A percentile compares a stretch with the other conserved stretches of the same genome.
Conservation (phyloP, 2,329 filamentous ascomycete genomes). For the Hymenoscyphus scutula region DNA sequence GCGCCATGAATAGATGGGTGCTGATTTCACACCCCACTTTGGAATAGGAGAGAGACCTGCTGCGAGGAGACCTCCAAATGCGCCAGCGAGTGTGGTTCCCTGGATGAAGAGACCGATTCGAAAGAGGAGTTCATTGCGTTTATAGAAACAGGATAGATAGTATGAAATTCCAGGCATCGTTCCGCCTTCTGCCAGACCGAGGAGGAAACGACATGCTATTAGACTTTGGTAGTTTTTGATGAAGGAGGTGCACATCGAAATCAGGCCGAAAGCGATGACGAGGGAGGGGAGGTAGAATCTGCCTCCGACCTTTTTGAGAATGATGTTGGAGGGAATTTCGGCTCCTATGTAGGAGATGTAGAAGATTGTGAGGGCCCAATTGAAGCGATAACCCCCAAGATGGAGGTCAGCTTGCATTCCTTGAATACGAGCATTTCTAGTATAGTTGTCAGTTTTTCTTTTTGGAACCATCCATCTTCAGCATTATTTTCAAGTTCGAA, state of each 20-base stretch:
- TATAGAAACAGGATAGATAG: slow-evolving; percentile 62
- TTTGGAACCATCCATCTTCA: not conserved
- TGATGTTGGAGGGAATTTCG: slow-evolving; percentile 49
- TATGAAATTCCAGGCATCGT: slow-evolving; percentile 46
- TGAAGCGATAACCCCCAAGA: slow-evolving; percentile 48
- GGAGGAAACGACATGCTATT: slow-evolving; percentile 45
- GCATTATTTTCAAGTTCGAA: not conserved
- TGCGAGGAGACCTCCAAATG: slow-evolving; percentile 70
- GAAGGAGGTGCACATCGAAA: slow-evolving; percentile 48
- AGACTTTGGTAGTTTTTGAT: slow-evolving; percentile 43
- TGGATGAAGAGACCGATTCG: slow-evolving; percentile 83
- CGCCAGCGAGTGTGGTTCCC: slow-evolving; percentile 75
- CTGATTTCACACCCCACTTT: slow-evolving; percentile 31
- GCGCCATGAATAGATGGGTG: slow-evolving; percentile 77
- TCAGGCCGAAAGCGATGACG: slow-evolving; percentile 43
- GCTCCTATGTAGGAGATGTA: slow-evolving; percentile 61
- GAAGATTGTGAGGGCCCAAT: slow-evolving; percentile 59
- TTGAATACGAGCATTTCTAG: slow-evolving; percentile 59
- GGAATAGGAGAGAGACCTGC: slow-evolving; percentile 41
- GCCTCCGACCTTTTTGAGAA: slow-evolving; percentile 28
- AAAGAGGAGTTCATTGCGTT: slow-evolving; percentile 70
- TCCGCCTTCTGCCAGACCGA: slow-evolving; percentile 50
- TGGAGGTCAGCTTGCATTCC: slow-evolving; percentile 61
- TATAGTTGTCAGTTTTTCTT: slow-evolving; percentile 26
- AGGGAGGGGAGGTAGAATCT: slow-evolving; percentile 42